Evolutionary conservation across 768 basidiomycete species (phyloP), one percentile per base, ranked within the genome.

Genomic region (Mycena leptocephala): DNA sequence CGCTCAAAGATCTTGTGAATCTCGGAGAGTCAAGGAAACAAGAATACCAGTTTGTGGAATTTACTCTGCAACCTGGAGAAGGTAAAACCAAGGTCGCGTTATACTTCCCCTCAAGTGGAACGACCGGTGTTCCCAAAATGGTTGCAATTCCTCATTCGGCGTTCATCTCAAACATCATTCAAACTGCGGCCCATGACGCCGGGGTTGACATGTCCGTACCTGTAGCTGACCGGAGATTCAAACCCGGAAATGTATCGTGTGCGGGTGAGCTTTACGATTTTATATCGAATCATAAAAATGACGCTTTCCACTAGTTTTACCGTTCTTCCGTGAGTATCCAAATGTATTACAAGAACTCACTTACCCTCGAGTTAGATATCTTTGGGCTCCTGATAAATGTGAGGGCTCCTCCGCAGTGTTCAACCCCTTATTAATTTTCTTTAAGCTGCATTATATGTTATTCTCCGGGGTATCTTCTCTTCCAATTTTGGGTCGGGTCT

Each of bases 41-140:
- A 10, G 46, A 63, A 20, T 26, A 66, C 18, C 41, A 14, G 20
- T 91, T 86, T 65, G 80, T 76, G 5, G 90, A 91, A 77, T 83
- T 85, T 30, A 81, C 76, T 11, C 80, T 91, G 33, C 78, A 67
- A 20, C 84, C 86, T 0, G 88, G 87, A 2, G 90, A 91, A 79
- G 90, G 83, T 18, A 91, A 85, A 80, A 87, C 82, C 20, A 91
- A 89, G 80, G 73, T 89, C 30, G 91, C 90, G 2, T 84, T 91
- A 63, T 80, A 89, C n/a, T 86, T 84, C 76, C 90, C 90, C 72
- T 91, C 90, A 0, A 90, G 89, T 24, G 91, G 90, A 48, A 91
- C 91, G 1, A 91, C 90, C 2, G 90, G 91, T 0, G 83, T 80
- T 65, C 90, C 91, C 0, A 90, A 91, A 85, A 86, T 87, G 51